Base-by-base conservation (phyloP, 2,329 filamentous ascomycete genomes). In the Tolypocladium ovalisporum region DNA sequence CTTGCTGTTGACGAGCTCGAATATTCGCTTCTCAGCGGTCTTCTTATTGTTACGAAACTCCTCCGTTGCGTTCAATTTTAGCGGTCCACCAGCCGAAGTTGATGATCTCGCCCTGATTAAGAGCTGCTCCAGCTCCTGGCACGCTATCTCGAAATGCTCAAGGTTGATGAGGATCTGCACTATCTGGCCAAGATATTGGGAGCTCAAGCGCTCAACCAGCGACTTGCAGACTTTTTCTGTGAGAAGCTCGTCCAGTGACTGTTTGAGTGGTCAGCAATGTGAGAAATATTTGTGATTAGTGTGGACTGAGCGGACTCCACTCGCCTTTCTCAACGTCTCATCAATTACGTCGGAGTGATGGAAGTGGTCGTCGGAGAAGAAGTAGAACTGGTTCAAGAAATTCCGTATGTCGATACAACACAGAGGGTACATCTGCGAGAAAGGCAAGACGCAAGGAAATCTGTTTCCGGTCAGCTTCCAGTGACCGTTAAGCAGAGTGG, bases 341-440 rank as follows among this genome's bases (percentile, higher is more conserved):
- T 99, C 94, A 63, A 99, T 96, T 56, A 95, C 82, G 61, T 83
- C 87, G 1, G 90, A 88, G 62, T 96, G 89, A 62, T 94, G 88
- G 68, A 97, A 97, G 69, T 97, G 91, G 67, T 97, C 92, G 66
- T 96, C 92, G 10, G 90, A 91, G 73, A 97, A 99, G 71, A 95
- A 92, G 71, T 97, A 97, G 67, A 99, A 97, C 68, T 97, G 92
- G 70, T 97, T 97, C 59, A 97, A 78, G 71, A 99, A 97, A 71
- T 97, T 97, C 44, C 93, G 85, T 65, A 99, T 97, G 67, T 97
- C 91, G 69, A 97, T 97, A 76, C 94, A 99, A 73, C 94, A 97
- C 36, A 97, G 80, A 1, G 94, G 93, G 69, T 99, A 99, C 94
- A 99, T 99, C 66, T 97, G 92, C 15, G 92, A 97, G 71, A 99